phyloP scores from a whole-genome alignment of 2,329 filamentous ascomycete genomes.

The Xylariaceae sp. region DNA sequence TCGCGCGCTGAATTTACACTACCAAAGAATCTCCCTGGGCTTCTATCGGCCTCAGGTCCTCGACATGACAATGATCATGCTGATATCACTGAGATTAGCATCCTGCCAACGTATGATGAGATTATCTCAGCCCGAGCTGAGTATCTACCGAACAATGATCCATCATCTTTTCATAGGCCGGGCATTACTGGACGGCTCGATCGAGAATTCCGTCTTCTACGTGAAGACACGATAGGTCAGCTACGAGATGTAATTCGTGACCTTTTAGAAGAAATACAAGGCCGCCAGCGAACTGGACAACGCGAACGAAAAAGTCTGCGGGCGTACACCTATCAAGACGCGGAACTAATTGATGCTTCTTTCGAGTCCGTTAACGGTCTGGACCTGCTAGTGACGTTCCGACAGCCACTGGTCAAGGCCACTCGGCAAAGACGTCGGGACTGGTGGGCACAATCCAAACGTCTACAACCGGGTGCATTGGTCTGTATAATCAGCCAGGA shows the following conservation, averaged over 20 bases:
- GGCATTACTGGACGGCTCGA: slow-evolving; percentile 49
- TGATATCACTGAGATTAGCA: slow-evolving; percentile 44
- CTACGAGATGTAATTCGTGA: slow-evolving; percentile 46
- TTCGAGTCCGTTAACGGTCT: slow-evolving; percentile 41
- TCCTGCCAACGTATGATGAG: slow-evolving; percentile 48
- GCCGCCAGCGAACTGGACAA: slow-evolving; percentile 17
- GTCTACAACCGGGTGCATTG: slow-evolving; percentile 47
- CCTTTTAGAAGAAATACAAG: slow-evolving; percentile 36
- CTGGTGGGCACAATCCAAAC: slow-evolving; percentile 49
- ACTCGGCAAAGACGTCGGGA: slow-evolving; percentile 35
- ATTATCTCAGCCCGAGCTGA: slow-evolving; percentile 41
- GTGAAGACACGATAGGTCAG: slow-evolving; percentile 53
- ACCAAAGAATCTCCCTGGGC: slow-evolving; percentile 34
- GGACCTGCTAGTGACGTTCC: slow-evolving; percentile 42
- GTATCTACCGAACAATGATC: slow-evolving; percentile 42
- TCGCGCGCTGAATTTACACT: slow-evolving; percentile 32
- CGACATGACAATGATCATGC: slow-evolving; percentile 50
- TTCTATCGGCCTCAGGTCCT: slow-evolving; percentile 30
- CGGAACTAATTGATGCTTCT: slow-evolving; percentile 30
- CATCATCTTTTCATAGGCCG: slow-evolving; percentile 37
- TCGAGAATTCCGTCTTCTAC: slow-evolving; percentile 51
- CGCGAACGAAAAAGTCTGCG: slow-evolving; percentile 28
- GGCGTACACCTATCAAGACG: slow-evolving; percentile 37
- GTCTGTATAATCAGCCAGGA: slow-evolving; percentile 45
- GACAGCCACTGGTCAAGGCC: slow-evolving; percentile 38